Conservation (phyloP, 805 yeast species). For the Yamadazyma insecticola region DNA sequence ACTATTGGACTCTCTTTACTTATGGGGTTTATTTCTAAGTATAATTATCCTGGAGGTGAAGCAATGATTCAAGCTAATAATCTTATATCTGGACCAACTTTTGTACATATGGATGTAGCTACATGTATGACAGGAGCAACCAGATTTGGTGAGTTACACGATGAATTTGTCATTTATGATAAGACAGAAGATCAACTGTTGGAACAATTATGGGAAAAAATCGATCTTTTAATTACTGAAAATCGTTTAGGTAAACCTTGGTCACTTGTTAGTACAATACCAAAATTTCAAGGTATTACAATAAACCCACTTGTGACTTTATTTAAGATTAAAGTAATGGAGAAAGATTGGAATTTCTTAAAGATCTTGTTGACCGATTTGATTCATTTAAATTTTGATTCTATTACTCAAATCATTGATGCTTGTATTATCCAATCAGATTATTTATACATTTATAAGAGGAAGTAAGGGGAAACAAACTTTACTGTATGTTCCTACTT, state of each 20-base stretch:
- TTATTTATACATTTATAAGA: slow-evolving; percentile 26
- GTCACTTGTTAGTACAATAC: slow-evolving; percentile 17
- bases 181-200: slow-evolving; percentile 60
- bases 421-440: slow-evolving; percentile 17
- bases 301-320: slow-evolving; percentile 16
- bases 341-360: slow-evolving; percentile 1
- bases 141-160: slow-evolving; percentile 61
- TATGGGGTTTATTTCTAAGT: slow-evolving; percentile 60
- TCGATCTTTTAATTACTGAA: slow-evolving; percentile 21
- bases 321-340: slow-evolving; percentile 4
- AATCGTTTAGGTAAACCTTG: slow-evolving; percentile 15
- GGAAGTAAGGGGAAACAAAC: too few species aligned
- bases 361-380: not conserved
- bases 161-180: slow-evolving; percentile 48
- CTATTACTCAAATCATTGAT: too few species aligned
- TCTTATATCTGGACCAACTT: not conserved
- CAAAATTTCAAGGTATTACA: slow-evolving; percentile 16
- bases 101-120: slow-evolving; percentile 72
- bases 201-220: slow-evolving; percentile 17
- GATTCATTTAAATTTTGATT: too few species aligned
- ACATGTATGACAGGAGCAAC: slow-evolving; percentile 88
- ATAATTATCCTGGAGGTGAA: slow-evolving; percentile 86
- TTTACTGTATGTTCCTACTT: slow-evolving; percentile 20
- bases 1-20: slow-evolving; percentile 37
- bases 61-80: slow-evolving; percentile 41